These are phyloP conservation scores for Phanerochaete carnosa DNA, from an alignment of 768 basidiomycete species.

Conservation along the genomic window DNA sequence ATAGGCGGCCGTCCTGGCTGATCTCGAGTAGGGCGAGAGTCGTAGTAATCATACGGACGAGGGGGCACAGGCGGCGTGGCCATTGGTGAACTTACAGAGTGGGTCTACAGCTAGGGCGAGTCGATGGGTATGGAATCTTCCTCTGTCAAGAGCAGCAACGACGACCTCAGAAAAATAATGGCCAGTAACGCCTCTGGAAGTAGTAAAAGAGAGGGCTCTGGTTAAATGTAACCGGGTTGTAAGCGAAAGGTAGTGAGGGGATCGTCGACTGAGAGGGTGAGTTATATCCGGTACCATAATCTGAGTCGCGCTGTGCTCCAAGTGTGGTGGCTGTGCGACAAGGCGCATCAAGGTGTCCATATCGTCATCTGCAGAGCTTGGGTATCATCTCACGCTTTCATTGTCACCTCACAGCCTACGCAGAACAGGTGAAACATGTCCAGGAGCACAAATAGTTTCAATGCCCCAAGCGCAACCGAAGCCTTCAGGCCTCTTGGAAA, in stretches of 20 bases:
- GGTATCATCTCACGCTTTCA: too few species aligned
- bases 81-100: constrained; percentile 6
- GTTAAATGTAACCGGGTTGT: background rate
- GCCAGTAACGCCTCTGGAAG: background rate
- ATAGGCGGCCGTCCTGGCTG: constrained; percentile 39
- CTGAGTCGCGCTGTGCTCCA: constrained; percentile 3
- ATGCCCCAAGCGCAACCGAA: too few species aligned
- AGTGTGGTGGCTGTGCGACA: background rate
- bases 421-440: too few species aligned
- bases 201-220: background rate
- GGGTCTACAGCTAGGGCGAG: background rate
- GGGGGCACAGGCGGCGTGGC: constrained; percentile 25
- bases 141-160: background rate
- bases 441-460: too few species aligned
- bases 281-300: background rate
- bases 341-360: background rate
- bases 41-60: constrained; percentile 22
- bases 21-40: constrained; percentile 3
- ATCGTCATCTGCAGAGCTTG: background rate
- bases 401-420: background rate
- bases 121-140: constrained; percentile 1
- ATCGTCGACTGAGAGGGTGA: background rate
- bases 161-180: background rate
- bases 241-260: background rate
- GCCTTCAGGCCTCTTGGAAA: background rate